These are phyloP conservation scores for Cyberlindnera sargentensis DNA, from an alignment of 805 yeast species.

Conservation along the genomic window DNA sequence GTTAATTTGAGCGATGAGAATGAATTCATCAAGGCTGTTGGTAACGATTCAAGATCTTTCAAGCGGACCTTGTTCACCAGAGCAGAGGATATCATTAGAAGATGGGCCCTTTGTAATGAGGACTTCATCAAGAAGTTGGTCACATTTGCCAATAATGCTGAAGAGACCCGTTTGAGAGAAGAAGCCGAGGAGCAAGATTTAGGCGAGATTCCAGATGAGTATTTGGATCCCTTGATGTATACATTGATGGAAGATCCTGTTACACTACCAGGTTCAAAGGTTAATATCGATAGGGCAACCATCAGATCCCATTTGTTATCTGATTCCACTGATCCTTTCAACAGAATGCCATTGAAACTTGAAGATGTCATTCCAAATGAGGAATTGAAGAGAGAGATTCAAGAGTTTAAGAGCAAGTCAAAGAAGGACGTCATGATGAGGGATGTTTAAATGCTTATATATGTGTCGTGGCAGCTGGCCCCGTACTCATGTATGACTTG, in stretches of 20 bases:
- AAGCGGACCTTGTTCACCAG: constrained; percentile 55
- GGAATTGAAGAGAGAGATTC: constrained; percentile 58
- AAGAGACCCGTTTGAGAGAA: constrained; percentile 48
- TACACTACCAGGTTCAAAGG: constrained; percentile 78
- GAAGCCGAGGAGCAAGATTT: constrained; percentile 81
- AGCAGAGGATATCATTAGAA: constrained; percentile 60
- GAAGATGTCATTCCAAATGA: constrained; percentile 82
- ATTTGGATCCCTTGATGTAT: constrained; percentile 93
- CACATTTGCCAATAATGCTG: constrained; percentile 61
- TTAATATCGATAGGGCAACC: constrained; percentile 83
- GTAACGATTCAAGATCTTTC: constrained; percentile 90
- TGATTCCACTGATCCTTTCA: constrained; percentile 96
- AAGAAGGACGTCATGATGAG: constrained; percentile 7
- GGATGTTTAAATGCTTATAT: constrained; percentile 4
- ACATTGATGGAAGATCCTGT: constrained; percentile 96
- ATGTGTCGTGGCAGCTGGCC: no score
- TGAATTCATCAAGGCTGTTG: constrained; percentile 71
- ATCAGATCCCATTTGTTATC: constrained; percentile 89
- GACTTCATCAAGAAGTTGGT: constrained; percentile 41
- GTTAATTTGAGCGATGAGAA: constrained; percentile 59
- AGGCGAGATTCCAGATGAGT: constrained; percentile 95
- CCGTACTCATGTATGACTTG: no score
- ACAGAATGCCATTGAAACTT: constrained; percentile 80
- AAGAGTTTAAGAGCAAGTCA: constrained; percentile 31
- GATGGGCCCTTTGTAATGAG: constrained; percentile 41